Evolutionary conservation across 495 filamentous ascomycete genomes (phyloP), one percentile per base, ranked within the genome.

Genomic region (Beverwykella pulmonaria): DNA sequence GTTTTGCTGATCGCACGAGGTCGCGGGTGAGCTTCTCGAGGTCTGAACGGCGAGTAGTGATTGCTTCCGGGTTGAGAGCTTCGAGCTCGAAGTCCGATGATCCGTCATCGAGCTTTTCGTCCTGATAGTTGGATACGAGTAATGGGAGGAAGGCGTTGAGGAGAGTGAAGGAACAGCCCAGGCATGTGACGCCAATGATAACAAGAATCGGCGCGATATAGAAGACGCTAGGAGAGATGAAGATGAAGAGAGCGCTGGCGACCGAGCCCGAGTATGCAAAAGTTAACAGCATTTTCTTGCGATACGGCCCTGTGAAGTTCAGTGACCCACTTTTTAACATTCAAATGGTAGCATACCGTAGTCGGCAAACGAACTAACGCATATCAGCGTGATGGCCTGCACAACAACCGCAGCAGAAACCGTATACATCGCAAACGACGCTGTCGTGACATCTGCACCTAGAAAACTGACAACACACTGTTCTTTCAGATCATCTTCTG

Each of bases 161-260:
- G 0, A 84, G 74, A 7, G 83, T 80, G 58, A 83, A 84, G 55
- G 82, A 82, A 3, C 78, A 83, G 0, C 82, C 81, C 3, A 84
- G 74, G 64, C 58, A 82, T 73, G 68, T 83, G 19, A 73, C 70
- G 29, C 70, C 88, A 60, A 96, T 79, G 59, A 96, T 88, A 26
- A 91, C 90, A 54, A 96, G 81, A 2, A 94, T 47, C 0, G 87
- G 88, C 30, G 88, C 92, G 8, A 96, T 78, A 17, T 92, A 71
- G 71, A 93, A 96, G 19, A 90, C 73, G 19, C 80, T 78, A 19
- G 90, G 84, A 14, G 82, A 77, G 29, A 96, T 83, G 34, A 87
- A 84, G 53, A 97, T 83, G 73, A 96, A 96, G 0, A 88, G 76
- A 89, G 95, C 94, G 17, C 90, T 92, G 50, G 85, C 82, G 29